A percentile compares a stretch with the other conserved stretches of the same genome.
Evolutionary conservation across 805 yeast species (phyloP).

Genomic region (Nakazawaea anatomiae): DNA sequence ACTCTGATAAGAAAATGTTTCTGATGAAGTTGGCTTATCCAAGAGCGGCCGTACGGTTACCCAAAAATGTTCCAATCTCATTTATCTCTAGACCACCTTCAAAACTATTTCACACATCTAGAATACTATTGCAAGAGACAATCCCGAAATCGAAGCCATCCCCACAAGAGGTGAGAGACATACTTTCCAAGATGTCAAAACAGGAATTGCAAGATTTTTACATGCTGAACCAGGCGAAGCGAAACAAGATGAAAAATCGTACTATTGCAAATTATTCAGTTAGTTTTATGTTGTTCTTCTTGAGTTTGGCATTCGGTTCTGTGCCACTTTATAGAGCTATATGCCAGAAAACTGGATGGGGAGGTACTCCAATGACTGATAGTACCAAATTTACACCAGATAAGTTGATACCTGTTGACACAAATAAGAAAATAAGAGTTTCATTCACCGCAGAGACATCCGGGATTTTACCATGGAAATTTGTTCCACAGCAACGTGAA

Average conservation of each 20-base stretch:
- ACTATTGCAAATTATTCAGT: constrained; percentile 62
- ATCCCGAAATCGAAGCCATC: constrained; percentile 1
- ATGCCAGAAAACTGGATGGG: constrained; percentile 94
- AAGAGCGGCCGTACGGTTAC: no score
- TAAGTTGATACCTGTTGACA: constrained; percentile 80
- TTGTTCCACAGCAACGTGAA: constrained; percentile 90
- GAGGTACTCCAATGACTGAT: constrained; percentile 93
- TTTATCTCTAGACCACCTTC: neutral
- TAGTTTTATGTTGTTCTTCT: constrained; percentile 62
- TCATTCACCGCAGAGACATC: constrained; percentile 90
- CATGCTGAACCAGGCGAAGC: constrained; percentile 19
- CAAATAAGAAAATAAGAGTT: constrained; percentile 74
- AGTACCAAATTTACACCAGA: constrained; percentile 75
- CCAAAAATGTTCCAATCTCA: neutral
- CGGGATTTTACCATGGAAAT: constrained; percentile 88
- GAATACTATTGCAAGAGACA: neutral
- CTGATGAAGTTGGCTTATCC: no score
- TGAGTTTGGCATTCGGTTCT: constrained; percentile 80
- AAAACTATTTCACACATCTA: neutral
- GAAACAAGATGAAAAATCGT: constrained; percentile 30
- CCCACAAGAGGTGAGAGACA: constrained; percentile 9
- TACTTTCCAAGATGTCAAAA: constrained; percentile 24
- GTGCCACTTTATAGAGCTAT: constrained; percentile 90
- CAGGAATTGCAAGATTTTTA: constrained; percentile 24
- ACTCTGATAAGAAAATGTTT: no score